Percentiles rank a stretch among this genome's conserved stretches.
phyloP scores from a whole-genome alignment of 1,139 yeast species.

The Lodderomyces theae region DNA sequence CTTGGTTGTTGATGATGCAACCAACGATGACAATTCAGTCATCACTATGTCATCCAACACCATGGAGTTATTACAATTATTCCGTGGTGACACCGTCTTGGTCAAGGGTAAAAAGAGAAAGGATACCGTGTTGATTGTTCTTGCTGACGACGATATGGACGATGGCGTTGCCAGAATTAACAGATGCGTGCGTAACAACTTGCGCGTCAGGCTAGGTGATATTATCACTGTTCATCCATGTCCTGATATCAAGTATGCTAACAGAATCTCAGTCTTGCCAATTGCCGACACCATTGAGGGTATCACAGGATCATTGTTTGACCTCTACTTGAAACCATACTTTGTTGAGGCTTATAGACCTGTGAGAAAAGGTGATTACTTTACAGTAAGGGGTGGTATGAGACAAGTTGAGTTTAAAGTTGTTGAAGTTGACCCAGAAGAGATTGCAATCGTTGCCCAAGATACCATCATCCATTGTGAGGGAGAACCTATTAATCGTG shows the following conservation, averaged over 20 bases:
- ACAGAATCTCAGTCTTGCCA: constrained; percentile 92
- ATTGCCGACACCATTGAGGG: constrained; percentile 99
- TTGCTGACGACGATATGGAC: constrained; percentile 95
- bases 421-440: constrained; percentile 97
- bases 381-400: constrained; percentile 97
- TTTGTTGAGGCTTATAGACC: constrained; percentile 99
- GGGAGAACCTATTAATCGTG: constrained; percentile 98
- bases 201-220: constrained; percentile 93
- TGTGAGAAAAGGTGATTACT: constrained; percentile 94
- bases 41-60: constrained; percentile 93
- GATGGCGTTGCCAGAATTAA: constrained; percentile 94
- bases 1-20: constrained; percentile 93
- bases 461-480: constrained; percentile 98
- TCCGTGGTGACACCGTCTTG: constrained; percentile 96
- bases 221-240: constrained; percentile 89
- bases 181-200: constrained; percentile 93
- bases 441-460: constrained; percentile 96
- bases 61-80: constrained; percentile 90
- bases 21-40: constrained; percentile 94
- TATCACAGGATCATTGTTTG: constrained; percentile 94
- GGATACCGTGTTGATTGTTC: constrained; percentile 94
- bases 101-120: constrained; percentile 98
- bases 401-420: constrained; percentile 98
- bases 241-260: constrained; percentile 95
- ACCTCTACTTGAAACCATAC: constrained; percentile 94